phyloP scores from a whole-genome alignment of 257 asterid genomes.

The Solanum chaucha region DNA sequence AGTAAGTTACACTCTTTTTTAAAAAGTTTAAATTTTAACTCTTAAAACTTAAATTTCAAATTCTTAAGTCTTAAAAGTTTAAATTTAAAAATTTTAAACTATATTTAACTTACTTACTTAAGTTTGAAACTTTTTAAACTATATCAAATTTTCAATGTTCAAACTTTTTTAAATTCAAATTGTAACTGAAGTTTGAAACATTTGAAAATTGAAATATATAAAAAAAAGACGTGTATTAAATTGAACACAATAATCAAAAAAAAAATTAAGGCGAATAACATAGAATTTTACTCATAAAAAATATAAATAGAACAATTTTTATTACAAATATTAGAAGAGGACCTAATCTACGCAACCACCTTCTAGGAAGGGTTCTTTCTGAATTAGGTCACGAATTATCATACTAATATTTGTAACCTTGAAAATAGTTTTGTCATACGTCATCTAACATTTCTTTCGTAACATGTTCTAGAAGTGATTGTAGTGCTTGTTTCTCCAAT shows the following conservation, averaged over 20 bases:
- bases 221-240: background rate
- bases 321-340: background rate
- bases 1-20: background rate
- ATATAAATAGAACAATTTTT: no score
- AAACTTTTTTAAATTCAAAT: background rate
- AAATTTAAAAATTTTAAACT: no score
- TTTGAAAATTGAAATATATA: background rate
- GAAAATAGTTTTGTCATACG: background rate
- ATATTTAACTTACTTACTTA: background rate
- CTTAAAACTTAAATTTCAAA: background rate
- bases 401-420: background rate
- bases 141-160: background rate
- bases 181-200: background rate
- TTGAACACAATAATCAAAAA: background rate
- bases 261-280: background rate
- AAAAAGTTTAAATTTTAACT: background rate
- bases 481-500: background rate
- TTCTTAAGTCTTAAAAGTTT: background rate
- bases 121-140: background rate
- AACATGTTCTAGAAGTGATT: background rate
- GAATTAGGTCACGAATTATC: background rate
- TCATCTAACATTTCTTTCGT: background rate
- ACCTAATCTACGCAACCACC: background rate
- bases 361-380: background rate
- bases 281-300: background rate